Percentiles rank a stretch among this genome's conserved stretches.
These are phyloP conservation scores for Mucor piriformis DNA, from an alignment of 371 early-diverging fungal genomes.

Conservation along the genomic window DNA sequence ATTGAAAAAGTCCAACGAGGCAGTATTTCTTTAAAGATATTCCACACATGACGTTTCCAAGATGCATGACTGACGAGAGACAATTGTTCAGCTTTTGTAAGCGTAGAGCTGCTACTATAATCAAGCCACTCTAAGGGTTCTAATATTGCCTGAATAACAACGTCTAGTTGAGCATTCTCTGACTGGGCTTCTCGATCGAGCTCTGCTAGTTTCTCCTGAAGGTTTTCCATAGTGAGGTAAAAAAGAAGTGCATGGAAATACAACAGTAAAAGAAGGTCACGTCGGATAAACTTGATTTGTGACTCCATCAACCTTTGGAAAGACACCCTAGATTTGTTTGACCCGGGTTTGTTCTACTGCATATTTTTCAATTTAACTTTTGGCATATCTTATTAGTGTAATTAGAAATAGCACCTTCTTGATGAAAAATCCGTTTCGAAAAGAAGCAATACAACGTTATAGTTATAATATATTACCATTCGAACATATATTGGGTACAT, in stretches of 20 bases:
- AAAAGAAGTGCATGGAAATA: background rate
- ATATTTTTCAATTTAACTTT: too few relatives aligned
- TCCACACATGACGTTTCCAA: conserved; percentile 38
- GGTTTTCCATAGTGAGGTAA: background rate
- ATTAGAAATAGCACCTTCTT: too few relatives aligned
- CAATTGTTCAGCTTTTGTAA: background rate
- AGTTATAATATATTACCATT: too few relatives aligned
- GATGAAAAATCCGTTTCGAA: too few relatives aligned
- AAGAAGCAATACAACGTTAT: too few relatives aligned
- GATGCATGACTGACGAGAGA: conserved; percentile 11
- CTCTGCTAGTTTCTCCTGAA: background rate
- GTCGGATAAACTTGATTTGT: background rate
- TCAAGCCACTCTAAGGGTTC: conserved; percentile 7
- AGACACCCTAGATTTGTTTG: too few relatives aligned
- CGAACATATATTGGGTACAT: too few relatives aligned
- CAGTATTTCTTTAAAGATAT: conserved; percentile 24
- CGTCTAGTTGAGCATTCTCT: conserved; percentile 8
- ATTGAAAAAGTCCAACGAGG: conserved; percentile 33
- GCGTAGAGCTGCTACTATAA: background rate
- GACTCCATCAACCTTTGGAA: too few relatives aligned
- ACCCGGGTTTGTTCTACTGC: too few relatives aligned
- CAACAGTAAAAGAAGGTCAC: background rate
- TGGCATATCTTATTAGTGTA: too few relatives aligned
- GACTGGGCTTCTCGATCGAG: conserved; percentile 3
- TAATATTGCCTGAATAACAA: conserved; percentile 1